Evolutionary conservation across 805 yeast species (phyloP).

Genomic region (Kazachstania bromeliacearum): DNA sequence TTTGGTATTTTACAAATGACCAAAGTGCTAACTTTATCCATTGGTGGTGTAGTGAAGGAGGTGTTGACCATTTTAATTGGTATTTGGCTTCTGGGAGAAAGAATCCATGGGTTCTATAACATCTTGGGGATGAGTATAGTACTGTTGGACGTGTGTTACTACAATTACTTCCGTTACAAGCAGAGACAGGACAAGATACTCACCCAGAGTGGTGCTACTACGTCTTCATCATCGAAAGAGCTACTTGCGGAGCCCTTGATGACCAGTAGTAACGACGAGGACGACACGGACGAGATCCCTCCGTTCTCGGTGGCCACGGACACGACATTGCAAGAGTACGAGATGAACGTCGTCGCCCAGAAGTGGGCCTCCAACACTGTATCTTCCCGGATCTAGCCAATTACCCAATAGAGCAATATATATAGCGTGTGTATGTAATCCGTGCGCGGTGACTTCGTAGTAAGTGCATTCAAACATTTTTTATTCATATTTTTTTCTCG

Average conservation of each 20-base stretch:
- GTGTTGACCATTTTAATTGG: conserved; percentile 69
- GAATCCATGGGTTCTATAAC: conserved; percentile 51
- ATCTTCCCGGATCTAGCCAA: background rate
- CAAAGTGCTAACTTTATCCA: conserved; percentile 73
- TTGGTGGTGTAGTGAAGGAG: conserved; percentile 92
- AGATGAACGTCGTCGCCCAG: conserved; percentile 5
- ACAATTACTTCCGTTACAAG: conserved; percentile 55
- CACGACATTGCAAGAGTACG: conserved; percentile 6
- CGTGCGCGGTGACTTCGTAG: too few relatives aligned
- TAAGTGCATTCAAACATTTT: too few relatives aligned
- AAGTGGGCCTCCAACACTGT: background rate
- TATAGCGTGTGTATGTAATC: too few relatives aligned
- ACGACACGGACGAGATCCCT: background rate
- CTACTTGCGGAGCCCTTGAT: background rate
- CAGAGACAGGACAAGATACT: conserved; percentile 9
- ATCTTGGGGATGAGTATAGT: conserved; percentile 67
- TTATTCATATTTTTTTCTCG: too few relatives aligned
- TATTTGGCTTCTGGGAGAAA: conserved; percentile 63
- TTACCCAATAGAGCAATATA: too few relatives aligned
- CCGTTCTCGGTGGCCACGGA: conserved; percentile 6
- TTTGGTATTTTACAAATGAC: conserved; percentile 74
- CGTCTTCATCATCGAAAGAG: too few relatives aligned
- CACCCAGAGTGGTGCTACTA: too few relatives aligned
- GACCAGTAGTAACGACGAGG: background rate
- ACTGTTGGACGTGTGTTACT: conserved; percentile 69